phyloP scores from a whole-genome alignment of 805 yeast genomes.

The Schwanniomyces vanrijiae region DNA sequence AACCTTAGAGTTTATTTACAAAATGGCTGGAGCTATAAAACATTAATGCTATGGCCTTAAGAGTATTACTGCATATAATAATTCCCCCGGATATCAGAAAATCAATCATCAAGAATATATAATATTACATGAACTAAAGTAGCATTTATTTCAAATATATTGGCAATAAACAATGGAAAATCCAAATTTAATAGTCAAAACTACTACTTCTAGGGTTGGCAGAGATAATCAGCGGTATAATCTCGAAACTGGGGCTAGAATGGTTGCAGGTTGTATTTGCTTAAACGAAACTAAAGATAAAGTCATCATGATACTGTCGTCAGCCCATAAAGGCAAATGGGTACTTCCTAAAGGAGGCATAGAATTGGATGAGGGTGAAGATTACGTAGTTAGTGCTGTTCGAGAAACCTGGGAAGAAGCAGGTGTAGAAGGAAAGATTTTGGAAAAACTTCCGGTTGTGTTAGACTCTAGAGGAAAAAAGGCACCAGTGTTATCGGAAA shows the following conservation, averaged over 20 bases:
- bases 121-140: not conserved
- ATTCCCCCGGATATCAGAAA: not conserved
- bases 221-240: conserved; percentile 58
- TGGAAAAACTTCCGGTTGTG: conserved; percentile 58
- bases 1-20: too few relatives aligned
- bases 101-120: not conserved
- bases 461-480: conserved; percentile 50
- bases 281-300: conserved; percentile 54
- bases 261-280: conserved; percentile 92
- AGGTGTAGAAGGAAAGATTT: conserved; percentile 73
- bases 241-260: conserved; percentile 67
- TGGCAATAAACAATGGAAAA: conserved; percentile 2
- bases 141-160: not conserved
- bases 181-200: conserved; percentile 6
- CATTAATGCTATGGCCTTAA: too few relatives aligned
- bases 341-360: conserved; percentile 96
- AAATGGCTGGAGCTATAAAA: too few relatives aligned
- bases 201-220: conserved; percentile 48
- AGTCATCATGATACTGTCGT: conserved; percentile 78
- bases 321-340: conserved; percentile 70
- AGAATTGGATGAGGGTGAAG: conserved; percentile 73
- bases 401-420: conserved; percentile 99
- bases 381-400: conserved; percentile 54
- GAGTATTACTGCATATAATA: not conserved
- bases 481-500: conserved; percentile 33